phyloP scores from a whole-genome alignment of 2,329 filamentous ascomycete genomes.

The Cladosporium austrohemisphaericum region DNA sequence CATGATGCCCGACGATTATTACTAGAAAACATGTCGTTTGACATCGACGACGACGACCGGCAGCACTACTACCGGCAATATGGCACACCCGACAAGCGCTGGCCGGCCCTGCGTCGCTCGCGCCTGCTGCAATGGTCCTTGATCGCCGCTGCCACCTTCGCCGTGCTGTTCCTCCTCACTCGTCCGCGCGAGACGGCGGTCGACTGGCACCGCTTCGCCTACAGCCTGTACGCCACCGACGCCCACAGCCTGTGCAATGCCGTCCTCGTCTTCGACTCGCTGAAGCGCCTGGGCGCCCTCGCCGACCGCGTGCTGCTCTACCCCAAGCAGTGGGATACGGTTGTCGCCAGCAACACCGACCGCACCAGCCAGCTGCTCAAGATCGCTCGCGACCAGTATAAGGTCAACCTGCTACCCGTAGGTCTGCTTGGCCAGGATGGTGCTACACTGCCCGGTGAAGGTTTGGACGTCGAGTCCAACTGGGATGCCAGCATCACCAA shows the following conservation, averaged over 20 bases:
- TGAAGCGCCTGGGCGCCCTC: slow-evolving; percentile 37
- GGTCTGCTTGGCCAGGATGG: slow-evolving; percentile 33
- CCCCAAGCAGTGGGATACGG: slow-evolving; percentile 36
- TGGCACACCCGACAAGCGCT: slow-evolving; percentile 10
- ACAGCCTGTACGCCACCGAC: slow-evolving; percentile 43
- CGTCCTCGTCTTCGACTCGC: slow-evolving; percentile 40
- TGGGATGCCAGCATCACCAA: slow-evolving; percentile 66
- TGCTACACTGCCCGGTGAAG: slow-evolving; percentile 17
- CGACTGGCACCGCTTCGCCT: slow-evolving; percentile 41
- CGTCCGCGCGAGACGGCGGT: slow-evolving; percentile 2
- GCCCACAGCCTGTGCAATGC: slow-evolving; percentile 43
- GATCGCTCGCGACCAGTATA: slow-evolving; percentile 46
- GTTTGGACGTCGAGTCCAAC: slow-evolving; percentile 26
- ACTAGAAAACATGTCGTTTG: slow-evolving; percentile 14
- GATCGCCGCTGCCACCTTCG: background rate
- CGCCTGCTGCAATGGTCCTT: slow-evolving; percentile 6
- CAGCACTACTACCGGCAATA: slow-evolving; percentile 15
- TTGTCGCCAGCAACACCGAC: slow-evolving; percentile 15
- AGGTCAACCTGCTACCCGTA: slow-evolving; percentile 46
- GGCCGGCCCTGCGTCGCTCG: slow-evolving; percentile 11
- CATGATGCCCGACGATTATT: too few relatives aligned
- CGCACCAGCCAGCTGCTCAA: slow-evolving; percentile 40
- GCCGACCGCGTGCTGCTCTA: slow-evolving; percentile 43
- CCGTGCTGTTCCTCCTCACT: slow-evolving; percentile 2
- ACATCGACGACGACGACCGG: slow-evolving; percentile 13